Evolutionary conservation across 306 rosid genomes (phyloP), one percentile per base, ranked within the genome.

Genomic region (Glycine tomentella): DNA sequence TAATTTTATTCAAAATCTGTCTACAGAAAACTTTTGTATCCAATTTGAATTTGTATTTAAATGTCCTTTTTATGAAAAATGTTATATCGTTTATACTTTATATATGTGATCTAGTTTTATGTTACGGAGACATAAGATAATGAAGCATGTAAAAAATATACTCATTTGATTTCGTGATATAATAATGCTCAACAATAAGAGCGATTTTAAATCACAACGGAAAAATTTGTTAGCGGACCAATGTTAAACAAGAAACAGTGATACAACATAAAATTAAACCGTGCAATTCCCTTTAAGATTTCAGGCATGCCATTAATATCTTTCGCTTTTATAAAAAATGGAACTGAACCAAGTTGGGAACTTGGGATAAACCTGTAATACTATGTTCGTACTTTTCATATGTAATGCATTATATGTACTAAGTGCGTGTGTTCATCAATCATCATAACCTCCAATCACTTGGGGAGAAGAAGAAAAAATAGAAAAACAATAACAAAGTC

Each of bases 381-480:
- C 17, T 40, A 57, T 25, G 1, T 25, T 25, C 31, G 31, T 25
- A 25, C 1, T 25, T 25, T 25, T 25, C 31, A 25, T 25, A 25
- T 25, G 31, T 25, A 1, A 73, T 53, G 52, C 20, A 74, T 42
- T 49, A 0, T 7, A 13, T 50, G 57, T 67, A 17, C 52, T 17
- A n/a, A n/a, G n/a, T 69, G 40, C 17, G 40, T 17, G 57, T 46
- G 73, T 12, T 17, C 17, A 64, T 12, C 34, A 25, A 25, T 25
- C 59, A 58, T 58, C 52, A 46, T 53, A 45, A 74, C 44, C 85
- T 66, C 75, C 83, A 66, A 46, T 61, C 72, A 9, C 9, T 15
- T 9, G 59, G 57, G 55, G 38, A 2, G 6, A 70, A 40, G n/a
- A 48, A 51, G 46, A 64, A 6, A 58, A 57, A 42, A 42, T 6